Evolutionary conservation across 306 rosid species (phyloP), one percentile per base, ranked within the genome.

Genomic region (Cucurbita ficifolia): DNA sequence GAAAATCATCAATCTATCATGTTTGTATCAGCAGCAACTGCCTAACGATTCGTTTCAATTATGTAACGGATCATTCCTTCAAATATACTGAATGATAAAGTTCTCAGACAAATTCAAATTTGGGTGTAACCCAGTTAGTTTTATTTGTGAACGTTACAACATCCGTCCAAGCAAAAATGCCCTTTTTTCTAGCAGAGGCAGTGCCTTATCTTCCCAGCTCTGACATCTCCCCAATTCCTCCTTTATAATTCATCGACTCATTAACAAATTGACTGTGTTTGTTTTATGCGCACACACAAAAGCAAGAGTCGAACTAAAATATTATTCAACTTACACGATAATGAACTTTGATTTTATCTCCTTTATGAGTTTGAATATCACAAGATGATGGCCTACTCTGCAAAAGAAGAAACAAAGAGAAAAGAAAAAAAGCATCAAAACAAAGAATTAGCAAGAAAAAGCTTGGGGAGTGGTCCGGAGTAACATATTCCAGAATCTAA

Each of bases 291-390:
- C 68, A 35, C 42, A 42, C n/a, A 65, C 2, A 24, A 74, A 76
- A 16, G 16, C 43, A 59, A 56, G 56, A 78, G 48, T 7, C 52
- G 48, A 21, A 22, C 36, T 46, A 83, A 80, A 50, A 52, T 16
- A 46, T 12, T 16, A 57, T 62, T 52, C 60, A 69, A 73, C 92
- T 82, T 78, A 90, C 98, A 86, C 92, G 87, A 59, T 94, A 94
- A 81, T 94, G 99, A 63, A 94, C 99, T 86, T 87, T 91, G 79
- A 94, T 81, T 76, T 16, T 86, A 78, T 94, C 99, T 24, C 99
- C 99, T 84, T 94, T 94, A 75, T 83, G 99, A 68, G 99, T 95
- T 82, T 89, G 81, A 79, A 89, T 52, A 19, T 87, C 95, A 86
- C 99, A 94, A 59, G 92, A 79, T 55, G 74, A n/a, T 63, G 97